Evolutionary conservation across 768 basidiomycete genomes (phyloP), one percentile per base, ranked within the genome.

Genomic region (Clathrus columnatus): DNA sequence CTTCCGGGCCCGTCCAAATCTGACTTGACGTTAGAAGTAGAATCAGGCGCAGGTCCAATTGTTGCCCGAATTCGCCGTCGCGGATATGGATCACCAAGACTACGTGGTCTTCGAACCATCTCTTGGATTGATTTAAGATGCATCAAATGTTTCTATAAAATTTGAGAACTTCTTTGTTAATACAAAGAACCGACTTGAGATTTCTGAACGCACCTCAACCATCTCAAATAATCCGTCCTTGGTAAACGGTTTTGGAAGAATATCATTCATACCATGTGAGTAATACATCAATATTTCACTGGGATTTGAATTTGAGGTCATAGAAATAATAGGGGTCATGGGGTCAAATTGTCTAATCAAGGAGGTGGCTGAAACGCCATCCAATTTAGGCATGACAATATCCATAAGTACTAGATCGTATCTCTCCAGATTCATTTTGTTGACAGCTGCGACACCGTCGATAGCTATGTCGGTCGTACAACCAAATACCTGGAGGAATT

Each of bases 371-470:
- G 85, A 84, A 24, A 93, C 83, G 26, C 92, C 91, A 59, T 92
- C 85, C 62, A 90, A 72, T 66, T 87, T 86, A 2, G 87, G 85
- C 87, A 97, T 95, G 57, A 96, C 90, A 58, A 98, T 96, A 63
- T 97, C 95, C 94, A 97, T 97, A 56, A 98, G 67, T 59, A 96
- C 92, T 65, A 98, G 69, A 69, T 98, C 95, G 67, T 96, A 97
- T 73, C 93, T 92, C 63, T 89, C 90, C 67, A 88, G 67, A 70
- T 95, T 94, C 91, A 97, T 96, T 78, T 91, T 95, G 62, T 87
- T 85, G 52, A 98, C 92, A 0, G 95, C 95, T 1, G 82, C 83
- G 4, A 91, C 80, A 0, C 94, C 95, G 66, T 97, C 92, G 32
- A 93, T 90, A 1, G 93, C 95, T 41, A 95, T 87, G 62, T 97